Evolutionary conservation across 805 yeast genomes (phyloP), one percentile per base, ranked within the genome.

Genomic region (Pichia scutulata): DNA sequence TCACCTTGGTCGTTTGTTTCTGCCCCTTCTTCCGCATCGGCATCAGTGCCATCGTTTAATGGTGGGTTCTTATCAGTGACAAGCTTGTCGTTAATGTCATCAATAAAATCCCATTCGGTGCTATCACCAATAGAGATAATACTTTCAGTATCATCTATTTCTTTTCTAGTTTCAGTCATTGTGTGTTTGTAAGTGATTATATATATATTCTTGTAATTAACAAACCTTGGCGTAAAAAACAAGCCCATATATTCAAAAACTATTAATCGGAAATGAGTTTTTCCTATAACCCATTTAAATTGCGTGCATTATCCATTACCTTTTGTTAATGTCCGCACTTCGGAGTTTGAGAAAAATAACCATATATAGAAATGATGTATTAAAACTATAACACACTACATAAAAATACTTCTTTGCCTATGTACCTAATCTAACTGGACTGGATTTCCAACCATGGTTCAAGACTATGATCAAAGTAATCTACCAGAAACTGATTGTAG

Each of bases 401-500:
- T 13, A 28, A 10, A 28, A 24, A 24, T 24, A 24, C 26, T 24
- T 24, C 8, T 24, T 24, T 24, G 12, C 4, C 33, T 28, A 28
- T 28, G 3, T 12, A 28, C 33, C n/a, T 13, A 3, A 28, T 4
- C n/a, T 33, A 33, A 2, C 2, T 33, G 10, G 37, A 33, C 12
- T 18, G 22, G 6, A 43, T 28, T n/a, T 50, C 52, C 23, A n/a
- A 7, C 52, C 52, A 50, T 36, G 49, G 47, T 16, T 50, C 52
- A n/a, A 10, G 43, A 22, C 52, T 43, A 18, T 50, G 43, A 2
- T 41, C 44, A 37, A 37, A 36, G 19, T 46, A 50, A 12, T 46
- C 48, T 7, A 24, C n/a, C 7, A 50, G 18, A 18, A 46, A 46
- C 4, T 18, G 33, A 8, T 42, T 33, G 41, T 65, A 68, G 2